Evolutionary conservation across 129 eudicot genomes (phyloP).

Genomic region (Saussurea involucrata): DNA sequence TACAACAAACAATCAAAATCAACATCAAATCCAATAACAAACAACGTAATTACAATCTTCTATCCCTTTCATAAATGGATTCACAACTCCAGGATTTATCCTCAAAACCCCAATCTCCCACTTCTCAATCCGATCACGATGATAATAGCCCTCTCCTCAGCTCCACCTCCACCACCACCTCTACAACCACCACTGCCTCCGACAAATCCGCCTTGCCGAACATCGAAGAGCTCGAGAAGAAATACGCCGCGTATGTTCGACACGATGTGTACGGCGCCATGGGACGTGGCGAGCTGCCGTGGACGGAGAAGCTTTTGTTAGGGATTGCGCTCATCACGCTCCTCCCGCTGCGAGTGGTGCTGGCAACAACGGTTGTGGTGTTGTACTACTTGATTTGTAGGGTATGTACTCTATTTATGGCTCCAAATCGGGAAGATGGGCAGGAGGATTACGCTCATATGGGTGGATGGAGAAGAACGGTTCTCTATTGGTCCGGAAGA

Average conservation of each 20-base stretch:
- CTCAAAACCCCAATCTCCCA: conserved; percentile 25
- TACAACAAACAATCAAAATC: background rate
- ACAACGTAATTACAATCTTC: background rate
- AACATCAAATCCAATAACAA: background rate
- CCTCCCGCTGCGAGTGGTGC: conserved; percentile 59
- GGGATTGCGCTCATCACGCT: conserved; percentile 48
- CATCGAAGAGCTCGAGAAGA: conserved; percentile 75
- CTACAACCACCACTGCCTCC: background rate
- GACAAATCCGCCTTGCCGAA: background rate
- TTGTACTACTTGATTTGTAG: conserved; percentile 68
- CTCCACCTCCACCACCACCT: conserved; percentile 13
- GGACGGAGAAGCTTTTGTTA: conserved; percentile 53
- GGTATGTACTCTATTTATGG: conserved; percentile 55
- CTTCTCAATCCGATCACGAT: conserved; percentile 13
- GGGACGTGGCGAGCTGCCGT: conserved; percentile 70
- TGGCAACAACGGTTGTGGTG: conserved; percentile 44
- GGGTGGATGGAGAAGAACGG: conserved; percentile 81
- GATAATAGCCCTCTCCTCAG: conserved; percentile 61
- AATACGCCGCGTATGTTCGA: conserved; percentile 73
- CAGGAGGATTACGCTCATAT: conserved; percentile 87
- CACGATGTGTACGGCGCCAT: conserved; percentile 84
- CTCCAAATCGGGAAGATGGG: conserved; percentile 58
- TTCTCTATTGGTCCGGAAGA: conserved; percentile 59
- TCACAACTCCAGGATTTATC: conserved; percentile 56
- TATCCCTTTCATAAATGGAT: conserved; percentile 28